phyloP scores from a whole-genome alignment of 352 stramenopile genomes.

The Phytophthora constricta region DNA sequence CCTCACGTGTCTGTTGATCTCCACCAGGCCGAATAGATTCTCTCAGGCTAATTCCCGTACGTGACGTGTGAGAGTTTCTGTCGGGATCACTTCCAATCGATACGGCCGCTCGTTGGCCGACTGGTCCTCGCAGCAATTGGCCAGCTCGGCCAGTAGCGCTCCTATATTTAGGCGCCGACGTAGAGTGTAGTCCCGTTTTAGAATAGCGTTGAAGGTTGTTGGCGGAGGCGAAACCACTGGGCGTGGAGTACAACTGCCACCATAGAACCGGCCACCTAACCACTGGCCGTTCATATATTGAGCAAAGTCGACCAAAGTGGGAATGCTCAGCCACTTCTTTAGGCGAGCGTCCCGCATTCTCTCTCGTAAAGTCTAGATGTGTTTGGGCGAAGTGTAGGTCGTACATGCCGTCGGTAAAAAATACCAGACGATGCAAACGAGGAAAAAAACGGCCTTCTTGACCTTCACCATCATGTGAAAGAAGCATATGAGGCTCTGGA shows the following conservation, averaged over 20 bases:
- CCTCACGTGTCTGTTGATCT: no score
- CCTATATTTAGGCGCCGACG: neutral
- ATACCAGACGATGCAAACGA: constrained; percentile 6
- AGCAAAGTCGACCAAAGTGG: no score
- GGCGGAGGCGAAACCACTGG: constrained; percentile 18
- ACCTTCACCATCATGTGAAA: no score
- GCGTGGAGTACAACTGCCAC: constrained; percentile 20
- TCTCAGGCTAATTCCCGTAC: no score
- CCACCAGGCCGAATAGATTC: no score
- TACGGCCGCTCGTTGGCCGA: neutral
- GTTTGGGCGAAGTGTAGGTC: constrained; percentile 30
- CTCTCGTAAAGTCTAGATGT: no score
- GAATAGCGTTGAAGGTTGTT: constrained; percentile 29
- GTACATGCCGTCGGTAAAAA: constrained; percentile 17
- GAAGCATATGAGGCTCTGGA: constrained; percentile 13
- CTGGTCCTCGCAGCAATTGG: neutral
- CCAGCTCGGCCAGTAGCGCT: neutral
- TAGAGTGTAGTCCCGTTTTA: constrained; percentile 30
- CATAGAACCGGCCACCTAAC: neutral
- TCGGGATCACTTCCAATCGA: neutral
- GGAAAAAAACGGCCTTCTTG: constrained; percentile 5
- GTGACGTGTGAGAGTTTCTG: no score
- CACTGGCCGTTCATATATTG: no score
- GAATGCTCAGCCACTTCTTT: no score
- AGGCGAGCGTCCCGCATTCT: no score